A percentile compares a stretch with the other conserved stretches of the same genome.
phyloP scores from a whole-genome alignment of 2,329 filamentous ascomycete genomes.

The Simplicillium sp. region DNA sequence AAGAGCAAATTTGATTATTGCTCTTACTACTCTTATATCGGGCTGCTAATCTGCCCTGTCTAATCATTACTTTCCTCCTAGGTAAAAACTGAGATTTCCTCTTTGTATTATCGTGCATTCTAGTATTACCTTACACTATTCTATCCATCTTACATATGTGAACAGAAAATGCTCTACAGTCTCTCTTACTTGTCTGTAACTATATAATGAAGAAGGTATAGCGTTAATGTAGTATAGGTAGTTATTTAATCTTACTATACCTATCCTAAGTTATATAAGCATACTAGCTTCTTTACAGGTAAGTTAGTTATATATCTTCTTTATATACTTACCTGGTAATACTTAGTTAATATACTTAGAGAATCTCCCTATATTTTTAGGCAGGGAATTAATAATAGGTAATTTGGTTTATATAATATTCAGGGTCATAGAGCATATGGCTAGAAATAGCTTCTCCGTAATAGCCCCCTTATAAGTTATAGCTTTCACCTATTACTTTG shows the following conservation, averaged over 20 bases:
- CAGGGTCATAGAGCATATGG: too few species aligned
- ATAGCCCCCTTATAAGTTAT: too few species aligned
- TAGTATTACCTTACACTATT: constrained; percentile 1
- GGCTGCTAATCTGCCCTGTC: constrained; percentile 1
- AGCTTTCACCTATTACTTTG: too few species aligned
- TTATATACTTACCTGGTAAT: not conserved
- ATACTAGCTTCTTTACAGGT: not conserved
- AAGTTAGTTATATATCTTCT: not conserved
- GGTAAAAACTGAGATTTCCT: constrained; percentile 3
- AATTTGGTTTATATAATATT: too few species aligned
- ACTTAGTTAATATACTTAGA: too few species aligned
- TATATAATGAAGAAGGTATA: not conserved
- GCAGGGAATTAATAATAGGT: too few species aligned
- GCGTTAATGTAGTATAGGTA: constrained; percentile 1
- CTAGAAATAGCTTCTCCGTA: too few species aligned
- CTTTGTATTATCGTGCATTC: constrained; percentile 1
- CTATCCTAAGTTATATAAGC: not conserved
- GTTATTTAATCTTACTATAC: not conserved
- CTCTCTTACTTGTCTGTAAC: not conserved
- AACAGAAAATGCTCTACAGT: constrained; percentile 2
- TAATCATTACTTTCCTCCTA: constrained; percentile 2
- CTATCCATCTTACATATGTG: not conserved
- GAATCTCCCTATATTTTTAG: too few species aligned
- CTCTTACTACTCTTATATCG: constrained; percentile 1
- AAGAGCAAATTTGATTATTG: not conserved